Conservation (phyloP, 2,329 filamentous ascomycete genomes). For the Colletotrichum viniferum region DNA sequence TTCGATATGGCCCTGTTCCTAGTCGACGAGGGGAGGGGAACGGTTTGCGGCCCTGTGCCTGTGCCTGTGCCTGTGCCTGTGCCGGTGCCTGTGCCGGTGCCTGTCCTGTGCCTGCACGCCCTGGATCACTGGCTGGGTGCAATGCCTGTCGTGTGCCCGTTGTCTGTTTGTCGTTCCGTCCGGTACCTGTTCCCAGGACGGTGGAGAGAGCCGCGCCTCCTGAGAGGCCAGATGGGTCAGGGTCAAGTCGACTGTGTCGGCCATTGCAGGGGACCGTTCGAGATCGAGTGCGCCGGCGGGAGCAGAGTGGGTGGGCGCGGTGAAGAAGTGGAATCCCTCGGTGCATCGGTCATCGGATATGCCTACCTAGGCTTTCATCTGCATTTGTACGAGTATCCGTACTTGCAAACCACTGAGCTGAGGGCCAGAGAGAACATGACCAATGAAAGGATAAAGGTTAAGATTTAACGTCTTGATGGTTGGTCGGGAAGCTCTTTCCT, state of each 20-base stretch:
- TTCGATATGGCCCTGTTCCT: not conserved
- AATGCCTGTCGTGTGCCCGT: not conserved
- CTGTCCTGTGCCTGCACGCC: not conserved
- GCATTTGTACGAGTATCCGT: not conserved
- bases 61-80: not conserved
- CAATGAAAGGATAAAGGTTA: not conserved
- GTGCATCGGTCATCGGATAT: not conserved
- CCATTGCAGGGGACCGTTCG: constrained; percentile 7
- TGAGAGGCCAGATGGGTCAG: not conserved
- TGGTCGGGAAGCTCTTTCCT: not conserved
- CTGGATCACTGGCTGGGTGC: not conserved
- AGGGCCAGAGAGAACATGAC: not conserved
- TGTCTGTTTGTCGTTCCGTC: constrained; percentile 1
- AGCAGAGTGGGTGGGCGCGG: not conserved
- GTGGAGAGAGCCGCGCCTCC: not conserved
- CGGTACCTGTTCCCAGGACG: constrained; percentile 5
- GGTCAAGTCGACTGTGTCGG: not conserved
- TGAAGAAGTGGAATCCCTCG: not conserved
- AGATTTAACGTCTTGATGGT: not conserved
- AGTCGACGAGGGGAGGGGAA: not conserved
- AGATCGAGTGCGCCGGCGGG: not conserved
- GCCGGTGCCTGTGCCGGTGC: not conserved
- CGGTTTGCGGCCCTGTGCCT: not conserved
- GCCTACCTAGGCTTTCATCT: not conserved
- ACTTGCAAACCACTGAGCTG: not conserved